Percentiles rank a stretch among this genome's conserved stretches.
phyloP scores from a whole-genome alignment of 108 stramenopile species.

The Skeletonema marinoi region DNA sequence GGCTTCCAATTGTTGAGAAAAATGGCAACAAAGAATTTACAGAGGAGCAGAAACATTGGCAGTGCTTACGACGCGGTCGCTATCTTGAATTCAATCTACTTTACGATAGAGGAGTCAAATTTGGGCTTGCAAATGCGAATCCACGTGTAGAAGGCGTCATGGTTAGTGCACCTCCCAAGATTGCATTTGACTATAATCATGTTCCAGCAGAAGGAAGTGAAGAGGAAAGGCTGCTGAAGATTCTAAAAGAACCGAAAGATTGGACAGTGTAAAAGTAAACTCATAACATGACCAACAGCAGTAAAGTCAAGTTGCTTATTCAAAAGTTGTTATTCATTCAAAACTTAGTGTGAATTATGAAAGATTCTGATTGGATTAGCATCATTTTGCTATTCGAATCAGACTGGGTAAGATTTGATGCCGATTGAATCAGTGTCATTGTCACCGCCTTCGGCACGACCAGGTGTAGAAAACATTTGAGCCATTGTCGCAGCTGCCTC shows the following conservation, averaged over 20 bases:
- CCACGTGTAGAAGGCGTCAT: slow-evolving; percentile 90
- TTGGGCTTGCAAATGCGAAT: slow-evolving; percentile 84
- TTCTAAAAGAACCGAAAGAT: slow-evolving; percentile 75
- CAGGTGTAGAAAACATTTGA: neutral
- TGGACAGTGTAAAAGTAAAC: slow-evolving; percentile 49
- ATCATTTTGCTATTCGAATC: neutral
- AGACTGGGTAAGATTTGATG: neutral
- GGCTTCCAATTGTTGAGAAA: slow-evolving; percentile 79
- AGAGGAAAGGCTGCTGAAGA: slow-evolving; percentile 69
- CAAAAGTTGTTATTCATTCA: neutral
- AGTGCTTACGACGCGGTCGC: slow-evolving; percentile 56
- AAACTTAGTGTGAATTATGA: neutral
- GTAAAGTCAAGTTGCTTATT: no score
- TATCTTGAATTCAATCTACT: slow-evolving; percentile 90
- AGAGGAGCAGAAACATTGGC: slow-evolving; percentile 88
- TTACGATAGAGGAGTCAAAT: slow-evolving; percentile 90
- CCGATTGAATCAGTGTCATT: neutral
- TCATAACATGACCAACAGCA: neutral
- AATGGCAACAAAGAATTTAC: slow-evolving; percentile 54
- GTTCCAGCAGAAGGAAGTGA: slow-evolving; percentile 64
- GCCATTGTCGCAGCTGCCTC: neutral
- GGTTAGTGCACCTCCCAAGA: slow-evolving; percentile 87
- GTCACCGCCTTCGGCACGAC: neutral
- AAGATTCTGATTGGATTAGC: neutral
- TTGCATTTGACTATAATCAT: slow-evolving; percentile 90